Evolutionary conservation across 495 filamentous ascomycete genomes (phyloP), one percentile per base, ranked within the genome.

Genomic region (Rusavskia elegans): DNA sequence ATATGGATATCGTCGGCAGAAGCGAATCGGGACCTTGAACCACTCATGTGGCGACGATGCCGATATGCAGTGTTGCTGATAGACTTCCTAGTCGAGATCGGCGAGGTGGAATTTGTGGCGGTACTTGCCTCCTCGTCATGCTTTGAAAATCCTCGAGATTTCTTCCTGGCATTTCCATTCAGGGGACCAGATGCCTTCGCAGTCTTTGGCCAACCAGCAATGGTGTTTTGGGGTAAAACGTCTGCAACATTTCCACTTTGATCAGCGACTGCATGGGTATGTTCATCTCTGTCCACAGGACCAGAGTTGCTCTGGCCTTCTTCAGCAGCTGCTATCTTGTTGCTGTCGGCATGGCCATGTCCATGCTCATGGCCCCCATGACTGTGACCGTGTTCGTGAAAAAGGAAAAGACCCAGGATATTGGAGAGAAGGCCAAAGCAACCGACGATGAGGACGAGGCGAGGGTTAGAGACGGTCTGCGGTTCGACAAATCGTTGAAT

Each of bases 361-460:
- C 65, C 67, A 27, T 71, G 72, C 41, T 60, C 64, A 6, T 27
- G 25, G 3, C 73, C 76, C 0, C 80, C 82, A 66, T 89, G 86
- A n/a, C 77, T 79, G 59, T 95, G 89, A 0, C 88, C 84, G 62
- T 97, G 93, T 41, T 95, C 92, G 60, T 94, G 93, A 62, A 98
- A 84, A 13, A 98, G 75, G 25, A 85, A 73, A 42, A 96, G 79
- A 0, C 92, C 92, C n/a, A 86, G 66, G 16, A 97, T 78, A 56
- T 98, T 98, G 13, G 87, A 95, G 4, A 78, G 68, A n/a, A 98
- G 74, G 16, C 92, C 92, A 50, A 83, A 72, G 53, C 76, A 90
- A 6, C 92, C 92, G 17, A 96, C 89, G 57, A 85, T 82, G 52
- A 92, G 78, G 40, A 96, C 87, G 16, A 98, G 71, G 58, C 81